Evolutionary conservation across 768 basidiomycete species (phyloP), one percentile per base, ranked within the genome.

Genomic region (Pisolithus albus): DNA sequence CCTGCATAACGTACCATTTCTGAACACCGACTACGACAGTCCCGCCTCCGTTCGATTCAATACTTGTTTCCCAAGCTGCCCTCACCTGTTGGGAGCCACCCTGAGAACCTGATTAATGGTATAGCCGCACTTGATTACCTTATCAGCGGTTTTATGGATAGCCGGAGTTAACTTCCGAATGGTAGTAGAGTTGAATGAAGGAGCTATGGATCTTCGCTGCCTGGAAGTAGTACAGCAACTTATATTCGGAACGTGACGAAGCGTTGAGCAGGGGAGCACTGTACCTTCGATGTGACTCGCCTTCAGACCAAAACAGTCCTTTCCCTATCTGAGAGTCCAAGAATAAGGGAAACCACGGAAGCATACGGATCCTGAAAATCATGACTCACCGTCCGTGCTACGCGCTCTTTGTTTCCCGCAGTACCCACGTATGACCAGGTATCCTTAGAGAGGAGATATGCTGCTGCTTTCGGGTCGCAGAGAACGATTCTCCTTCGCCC

Each of bases 381-480:
- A 15, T 26, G 10, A 48, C 65, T 10, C 19, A 70, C 69, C 47
- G 70, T 13, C 6, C 50, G 55, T 24, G 70, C 69, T 9, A 78
- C 71, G 32, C 72, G 68, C 0, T 60, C 44, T 24, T 64, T 69
- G 7, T 63, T 53, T 36, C 73, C 58, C 5, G 59, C 63, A 1
- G 69, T 69, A 40, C 72, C 70, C 0, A 72, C 63, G 57, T 82
- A 82, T 0, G 63, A 67, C 41, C 65, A 75, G 0, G 77, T 78
- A 48, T 80, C 80, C 50, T 62, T 70, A 0, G 75, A 63, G 57
- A 72, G 77, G 49, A 79, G 75, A 56, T 81, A 76, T 0, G 71
- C 64, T 21, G 75, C 63, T 0, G 80, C 78, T 59, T 72, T 77
- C 3, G 73, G 72, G 52, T 78, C 76, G 46, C 67, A 64, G 6